phyloP scores from a whole-genome alignment of 1,284 basidiomycete species.

The Schizophyllum commune region DNA sequence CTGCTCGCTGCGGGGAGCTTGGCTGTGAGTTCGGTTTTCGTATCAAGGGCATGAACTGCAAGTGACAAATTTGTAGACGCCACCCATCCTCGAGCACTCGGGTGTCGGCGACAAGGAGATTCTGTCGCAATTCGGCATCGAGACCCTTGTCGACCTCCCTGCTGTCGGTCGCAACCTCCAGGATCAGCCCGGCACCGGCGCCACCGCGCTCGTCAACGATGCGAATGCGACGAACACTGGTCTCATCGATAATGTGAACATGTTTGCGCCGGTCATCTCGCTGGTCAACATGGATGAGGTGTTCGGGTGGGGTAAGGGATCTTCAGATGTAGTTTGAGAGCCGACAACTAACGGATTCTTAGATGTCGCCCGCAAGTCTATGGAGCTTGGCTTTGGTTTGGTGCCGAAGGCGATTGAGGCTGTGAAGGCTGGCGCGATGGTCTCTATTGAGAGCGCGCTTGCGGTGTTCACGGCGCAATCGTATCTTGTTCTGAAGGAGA shows the following conservation, averaged over 20 bases:
- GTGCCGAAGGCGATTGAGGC: background rate
- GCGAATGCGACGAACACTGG: slow-evolving; percentile 5
- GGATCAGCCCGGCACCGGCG: slow-evolving; percentile 16
- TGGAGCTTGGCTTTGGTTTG: background rate
- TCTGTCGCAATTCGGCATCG: slow-evolving; percentile 12
- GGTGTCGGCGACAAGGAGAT: slow-evolving; percentile 16
- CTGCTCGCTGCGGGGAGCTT: slow-evolving; percentile 18
- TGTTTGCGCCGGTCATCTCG: slow-evolving; percentile 19
- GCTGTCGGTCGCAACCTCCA: slow-evolving; percentile 18
- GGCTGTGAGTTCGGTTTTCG: background rate
- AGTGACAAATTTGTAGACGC: background rate
- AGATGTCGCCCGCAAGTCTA: background rate
- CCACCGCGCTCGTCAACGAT: slow-evolving; percentile 13
- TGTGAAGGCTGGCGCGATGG: background rate
- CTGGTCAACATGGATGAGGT: slow-evolving; percentile 20
- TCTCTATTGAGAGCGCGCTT: background rate
- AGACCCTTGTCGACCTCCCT: slow-evolving; percentile 18
- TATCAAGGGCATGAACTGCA: no score
- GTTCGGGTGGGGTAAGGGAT: slow-evolving; percentile 3
- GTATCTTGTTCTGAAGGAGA: background rate
- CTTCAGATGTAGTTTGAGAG: background rate
- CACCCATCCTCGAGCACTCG: slow-evolving; percentile 18
- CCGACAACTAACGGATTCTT: background rate
- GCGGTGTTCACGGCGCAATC: background rate
- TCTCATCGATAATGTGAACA: slow-evolving; percentile 14